Base-by-base conservation (phyloP, 768 basidiomycete species). In the Boletus pseudo-olivaceus region DNA sequence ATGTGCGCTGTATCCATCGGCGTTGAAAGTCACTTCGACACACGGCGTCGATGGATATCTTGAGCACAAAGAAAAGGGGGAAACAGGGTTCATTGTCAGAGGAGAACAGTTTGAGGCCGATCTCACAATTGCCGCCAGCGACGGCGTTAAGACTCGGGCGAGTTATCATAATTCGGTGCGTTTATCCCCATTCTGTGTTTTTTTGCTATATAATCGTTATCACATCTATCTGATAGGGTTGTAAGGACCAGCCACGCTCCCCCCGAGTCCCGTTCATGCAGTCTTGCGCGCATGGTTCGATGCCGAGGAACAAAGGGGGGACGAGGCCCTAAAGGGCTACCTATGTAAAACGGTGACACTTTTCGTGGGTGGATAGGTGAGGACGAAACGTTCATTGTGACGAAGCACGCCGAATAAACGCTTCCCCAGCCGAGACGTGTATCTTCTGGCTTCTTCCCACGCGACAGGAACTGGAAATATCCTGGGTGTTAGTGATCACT, bases 251-350 rank as follows among this genome's bases (percentile, higher is more conserved):
- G 35, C 59, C 62, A 23, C 23, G 23, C 23, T 23, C 23, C 23
- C n/a, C n/a, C n/a, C n/a, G n/a, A n/a, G n/a, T n/a, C n/a, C n/a
- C n/a, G n/a, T n/a, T n/a, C n/a, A n/a, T n/a, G 58, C 58, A n/a
- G 61, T 63, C 43, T 65, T 59, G 32, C 59, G 62, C n/a, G 57
- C 64, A 20, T 66, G 58, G 63, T 62, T 66, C 41, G 50, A 59
- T 47, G 49, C 19, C 37, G 51, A 57, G 39, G 54, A 54, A 35
- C 51, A 55, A 37, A 65, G 63, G 23, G 23, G 62, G 37, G 48
- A 57, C 45, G 51, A 48, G 34, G 58, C 57, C 15, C 43, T 62
- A 19, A 63, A 59, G 23, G 47, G 47, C 32, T 62, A 44, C 44
- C 39, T 62, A 34, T 47, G 38, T 19, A 45, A 34, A 38, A 47